Percentiles rank a stretch among this genome's conserved stretches.
Conservation (phyloP, 768 basidiomycete species). For the Dioszegia crocea region DNA sequence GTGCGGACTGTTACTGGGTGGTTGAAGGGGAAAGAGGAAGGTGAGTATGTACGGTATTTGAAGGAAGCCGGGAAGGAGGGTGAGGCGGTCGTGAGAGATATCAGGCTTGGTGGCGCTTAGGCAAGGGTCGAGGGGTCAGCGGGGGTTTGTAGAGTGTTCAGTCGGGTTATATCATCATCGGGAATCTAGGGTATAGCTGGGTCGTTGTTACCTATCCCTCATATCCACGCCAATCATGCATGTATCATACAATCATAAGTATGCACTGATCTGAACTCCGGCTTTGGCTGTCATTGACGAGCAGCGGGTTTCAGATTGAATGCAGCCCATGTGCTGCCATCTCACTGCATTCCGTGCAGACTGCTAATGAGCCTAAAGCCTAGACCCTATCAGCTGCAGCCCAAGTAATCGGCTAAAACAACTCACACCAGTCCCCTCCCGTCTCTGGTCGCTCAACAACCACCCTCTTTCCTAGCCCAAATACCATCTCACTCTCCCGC, state of each 20-base stretch:
- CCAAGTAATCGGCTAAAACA: too few relatives aligned
- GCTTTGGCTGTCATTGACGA: too few relatives aligned
- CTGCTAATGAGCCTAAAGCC: neutral
- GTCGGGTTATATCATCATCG: too few relatives aligned
- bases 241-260: neutral
- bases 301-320: too few relatives aligned
- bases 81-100: neutral
- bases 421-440: neutral
- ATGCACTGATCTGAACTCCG: too few relatives aligned
- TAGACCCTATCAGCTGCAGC: neutral
- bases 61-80: neutral
- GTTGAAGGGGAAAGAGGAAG: slow-evolving; percentile 6
- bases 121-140: too few relatives aligned
- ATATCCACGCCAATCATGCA: too few relatives aligned
- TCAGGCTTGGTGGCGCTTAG: neutral
- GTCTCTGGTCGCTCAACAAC: slow-evolving; percentile 11
- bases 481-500: slow-evolving; percentile 18
- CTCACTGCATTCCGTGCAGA: too few relatives aligned
- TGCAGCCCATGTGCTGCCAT: too few relatives aligned
- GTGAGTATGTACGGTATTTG: slow-evolving; percentile 4
- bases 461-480: slow-evolving; percentile 18
- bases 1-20: slow-evolving; percentile 15
- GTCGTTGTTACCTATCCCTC: too few relatives aligned
- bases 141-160: too few relatives aligned
- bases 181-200: too few relatives aligned